These are phyloP conservation scores for Cyclotella atomus DNA, from an alignment of 108 stramenopile genomes.

Conservation along the genomic window DNA sequence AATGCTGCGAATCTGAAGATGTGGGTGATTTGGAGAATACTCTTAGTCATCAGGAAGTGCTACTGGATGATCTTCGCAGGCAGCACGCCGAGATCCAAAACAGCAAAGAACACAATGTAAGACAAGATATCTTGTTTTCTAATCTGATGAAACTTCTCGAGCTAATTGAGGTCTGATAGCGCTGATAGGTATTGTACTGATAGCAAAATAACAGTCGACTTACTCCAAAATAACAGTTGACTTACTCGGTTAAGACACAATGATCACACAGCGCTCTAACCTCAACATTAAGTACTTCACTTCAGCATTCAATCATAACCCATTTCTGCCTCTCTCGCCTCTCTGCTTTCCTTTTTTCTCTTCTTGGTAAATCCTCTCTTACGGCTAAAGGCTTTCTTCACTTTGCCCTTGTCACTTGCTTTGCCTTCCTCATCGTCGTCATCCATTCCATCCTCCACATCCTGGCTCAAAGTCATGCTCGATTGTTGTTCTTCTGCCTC, in stretches of 20 bases:
- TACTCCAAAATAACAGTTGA: not conserved
- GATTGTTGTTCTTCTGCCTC: slow-evolving; percentile 83
- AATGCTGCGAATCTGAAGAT: not conserved
- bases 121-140: not conserved
- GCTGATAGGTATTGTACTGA: not conserved
- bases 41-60: slow-evolving; percentile 5
- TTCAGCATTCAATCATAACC: slow-evolving; percentile 6
- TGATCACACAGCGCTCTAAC: too few relatives aligned
- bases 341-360: slow-evolving; percentile 72
- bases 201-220: not conserved
- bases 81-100: not conserved
- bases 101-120: not conserved
- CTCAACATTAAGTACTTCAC: not conserved
- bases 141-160: not conserved
- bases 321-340: slow-evolving; percentile 26
- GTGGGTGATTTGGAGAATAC: slow-evolving; percentile 4
- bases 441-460: slow-evolving; percentile 61
- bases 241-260: not conserved
- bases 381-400: slow-evolving; percentile 82
- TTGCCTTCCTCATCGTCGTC: slow-evolving; percentile 42
- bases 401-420: slow-evolving; percentile 54
- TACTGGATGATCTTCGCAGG: not conserved
- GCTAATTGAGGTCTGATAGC: not conserved
- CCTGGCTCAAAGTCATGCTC: slow-evolving; percentile 70
- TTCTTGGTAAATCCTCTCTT: slow-evolving; percentile 90